Evolutionary conservation across 2,329 filamentous ascomycete genomes (phyloP).

Genomic region (Rugonectria rugulosa): DNA sequence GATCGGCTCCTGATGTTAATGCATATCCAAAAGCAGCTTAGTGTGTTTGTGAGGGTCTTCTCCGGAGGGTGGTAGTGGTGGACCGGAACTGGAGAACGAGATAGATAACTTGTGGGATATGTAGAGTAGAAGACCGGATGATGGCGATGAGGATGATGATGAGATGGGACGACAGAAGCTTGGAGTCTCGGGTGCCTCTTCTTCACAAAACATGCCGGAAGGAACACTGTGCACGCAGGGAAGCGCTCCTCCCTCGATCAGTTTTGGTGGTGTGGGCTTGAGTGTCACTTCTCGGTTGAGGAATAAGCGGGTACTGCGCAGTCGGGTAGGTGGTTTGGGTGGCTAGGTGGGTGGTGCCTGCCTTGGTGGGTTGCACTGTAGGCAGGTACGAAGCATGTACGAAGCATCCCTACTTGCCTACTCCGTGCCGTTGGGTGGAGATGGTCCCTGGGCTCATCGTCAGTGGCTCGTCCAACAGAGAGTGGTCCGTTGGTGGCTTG

Average conservation of each 20-base stretch:
- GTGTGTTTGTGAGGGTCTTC: slow-evolving; percentile 15
- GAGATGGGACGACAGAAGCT: slow-evolving; percentile 8
- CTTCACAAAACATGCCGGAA: not conserved
- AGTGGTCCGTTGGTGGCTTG: slow-evolving; percentile 25
- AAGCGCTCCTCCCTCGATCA: slow-evolving; percentile 2
- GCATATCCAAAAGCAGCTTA: slow-evolving; percentile 13
- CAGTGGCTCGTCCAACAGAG: slow-evolving; percentile 29
- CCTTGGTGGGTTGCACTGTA: no score
- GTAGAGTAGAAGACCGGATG: no score
- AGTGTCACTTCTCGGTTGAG: slow-evolving; percentile 5
- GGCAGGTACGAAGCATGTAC: no score
- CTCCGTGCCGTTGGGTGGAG: slow-evolving; percentile 8
- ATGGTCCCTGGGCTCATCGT: slow-evolving; percentile 24
- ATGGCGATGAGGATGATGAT: slow-evolving; percentile 5
- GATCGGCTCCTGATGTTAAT: slow-evolving; percentile 7
- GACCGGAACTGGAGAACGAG: slow-evolving; percentile 7
- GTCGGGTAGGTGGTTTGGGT: slow-evolving; percentile 2
- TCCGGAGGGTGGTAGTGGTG: slow-evolving; percentile 10
- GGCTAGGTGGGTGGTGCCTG: slow-evolving; percentile 10
- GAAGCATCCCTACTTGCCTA: no score
- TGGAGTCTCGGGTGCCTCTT: not conserved
- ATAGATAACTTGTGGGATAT: slow-evolving; percentile 5
- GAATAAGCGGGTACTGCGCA: no score
- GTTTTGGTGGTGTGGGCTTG: slow-evolving; percentile 6
- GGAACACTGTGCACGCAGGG: slow-evolving; percentile 8